Conservation (phyloP, 106 monocot species). For the Dendrobium chrysotoxum region DNA sequence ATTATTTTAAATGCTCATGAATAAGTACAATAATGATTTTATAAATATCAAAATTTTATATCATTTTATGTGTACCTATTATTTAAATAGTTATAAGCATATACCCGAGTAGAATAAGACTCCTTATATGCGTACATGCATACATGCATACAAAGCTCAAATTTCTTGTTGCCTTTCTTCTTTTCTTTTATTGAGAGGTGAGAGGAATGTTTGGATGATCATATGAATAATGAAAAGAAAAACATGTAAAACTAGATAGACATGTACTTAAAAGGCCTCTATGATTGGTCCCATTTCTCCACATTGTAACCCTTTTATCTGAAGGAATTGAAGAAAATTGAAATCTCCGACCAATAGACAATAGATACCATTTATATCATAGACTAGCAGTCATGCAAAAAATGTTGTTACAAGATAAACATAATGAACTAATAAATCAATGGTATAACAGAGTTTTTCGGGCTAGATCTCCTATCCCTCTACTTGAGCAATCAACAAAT, state of each 20-base stretch:
- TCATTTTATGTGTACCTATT: too few species aligned
- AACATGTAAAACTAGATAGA: background rate
- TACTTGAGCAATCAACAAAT: slow-evolving; percentile 2
- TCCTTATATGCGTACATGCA: background rate
- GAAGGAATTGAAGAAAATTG: background rate
- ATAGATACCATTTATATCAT: background rate
- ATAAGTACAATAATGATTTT: too few species aligned
- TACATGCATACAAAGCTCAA: background rate
- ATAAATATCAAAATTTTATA: too few species aligned
- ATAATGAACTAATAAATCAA: background rate
- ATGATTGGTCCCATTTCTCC: background rate
- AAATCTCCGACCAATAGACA: background rate
- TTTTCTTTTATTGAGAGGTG: background rate
- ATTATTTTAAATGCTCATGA: too few species aligned
- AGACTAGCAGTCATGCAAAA: background rate
- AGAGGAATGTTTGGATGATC: background rate
- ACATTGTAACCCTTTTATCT: background rate
- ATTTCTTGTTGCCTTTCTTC: background rate
- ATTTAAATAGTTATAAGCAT: background rate
- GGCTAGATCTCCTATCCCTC: background rate
- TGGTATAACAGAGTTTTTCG: background rate
- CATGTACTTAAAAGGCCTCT: background rate
- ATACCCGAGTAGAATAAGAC: background rate
- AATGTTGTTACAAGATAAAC: background rate
- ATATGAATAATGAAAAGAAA: background rate